phyloP scores from a whole-genome alignment of 164 flowering plant species.

The Warburgia ugandensis region DNA sequence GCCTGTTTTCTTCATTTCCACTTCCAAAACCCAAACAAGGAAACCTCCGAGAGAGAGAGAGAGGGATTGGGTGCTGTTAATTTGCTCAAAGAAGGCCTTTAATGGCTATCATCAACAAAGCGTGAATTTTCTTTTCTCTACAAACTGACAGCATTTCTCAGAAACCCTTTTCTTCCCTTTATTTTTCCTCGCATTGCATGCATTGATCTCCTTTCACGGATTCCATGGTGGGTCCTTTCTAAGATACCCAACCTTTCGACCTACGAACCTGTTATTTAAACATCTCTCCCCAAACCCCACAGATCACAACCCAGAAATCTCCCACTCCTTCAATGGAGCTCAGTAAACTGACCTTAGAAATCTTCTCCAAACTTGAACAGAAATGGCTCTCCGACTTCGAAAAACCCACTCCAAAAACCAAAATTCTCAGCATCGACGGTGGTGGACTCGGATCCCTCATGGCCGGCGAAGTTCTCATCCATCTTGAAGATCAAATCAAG shows the following conservation, averaged over 20 bases:
- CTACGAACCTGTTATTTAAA: too few species aligned
- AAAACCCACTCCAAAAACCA: constrained; percentile 13
- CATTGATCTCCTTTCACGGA: background rate
- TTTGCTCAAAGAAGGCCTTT: too few species aligned
- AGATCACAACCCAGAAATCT: too few species aligned
- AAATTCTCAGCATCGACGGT: constrained; percentile 41
- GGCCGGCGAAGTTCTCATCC: constrained; percentile 28
- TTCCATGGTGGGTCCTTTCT: background rate
- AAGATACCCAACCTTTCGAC: background rate
- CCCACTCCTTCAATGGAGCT: constrained; percentile 12
- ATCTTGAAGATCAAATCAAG: constrained; percentile 32
- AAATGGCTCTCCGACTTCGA: constrained; percentile 30
- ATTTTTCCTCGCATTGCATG: too few species aligned
- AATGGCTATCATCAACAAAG: background rate
- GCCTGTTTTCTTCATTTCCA: too few species aligned
- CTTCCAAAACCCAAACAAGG: too few species aligned
- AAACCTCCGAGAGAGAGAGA: too few species aligned
- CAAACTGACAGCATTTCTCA: background rate
- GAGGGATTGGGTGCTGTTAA: too few species aligned
- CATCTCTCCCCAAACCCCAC: too few species aligned
- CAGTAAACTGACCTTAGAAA: constrained; percentile 26
- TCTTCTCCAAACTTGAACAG: constrained; percentile 35
- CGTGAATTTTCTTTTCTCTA: background rate
- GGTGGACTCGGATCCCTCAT: constrained; percentile 28
- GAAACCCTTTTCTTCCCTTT: background rate